Conservation (phyloP, 371 early-diverging fungal species). For the Dichotomocladium elegans region DNA sequence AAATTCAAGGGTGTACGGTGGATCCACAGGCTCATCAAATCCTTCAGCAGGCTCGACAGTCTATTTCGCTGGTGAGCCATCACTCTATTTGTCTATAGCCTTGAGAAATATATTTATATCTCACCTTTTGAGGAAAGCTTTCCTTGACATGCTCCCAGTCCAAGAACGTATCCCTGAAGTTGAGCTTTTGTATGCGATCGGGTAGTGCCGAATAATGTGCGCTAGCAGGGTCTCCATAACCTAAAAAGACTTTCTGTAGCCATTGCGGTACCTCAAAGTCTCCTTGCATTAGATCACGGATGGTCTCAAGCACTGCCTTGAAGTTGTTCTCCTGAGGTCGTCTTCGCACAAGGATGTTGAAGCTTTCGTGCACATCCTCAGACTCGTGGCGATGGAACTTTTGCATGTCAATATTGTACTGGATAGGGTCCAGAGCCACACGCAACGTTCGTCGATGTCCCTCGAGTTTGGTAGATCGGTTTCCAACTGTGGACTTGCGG, state of each 20-base stretch:
- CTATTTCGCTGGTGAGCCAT: background rate
- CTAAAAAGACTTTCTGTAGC: conserved; percentile 85
- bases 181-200: conserved; percentile 47
- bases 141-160: conserved; percentile 73
- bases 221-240: conserved; percentile 88
- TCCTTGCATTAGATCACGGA: conserved; percentile 81
- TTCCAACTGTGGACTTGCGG: conserved; percentile 34
- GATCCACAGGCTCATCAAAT: conserved; percentile 16
- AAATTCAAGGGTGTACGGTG: conserved; percentile 66
- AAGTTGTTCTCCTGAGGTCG: conserved; percentile 90
- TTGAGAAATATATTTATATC: no score
- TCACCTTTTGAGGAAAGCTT: conserved; percentile 56
- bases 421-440: conserved; percentile 82
- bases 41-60: conserved; percentile 23
- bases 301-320: conserved; percentile 84
- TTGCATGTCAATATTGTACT: conserved; percentile 57
- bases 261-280: conserved; percentile 84
- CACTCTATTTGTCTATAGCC: no score
- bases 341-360: conserved; percentile 88
- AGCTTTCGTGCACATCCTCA: conserved; percentile 69
- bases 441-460: conserved; percentile 66
- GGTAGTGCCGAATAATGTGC: conserved; percentile 66
- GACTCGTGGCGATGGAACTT: conserved; percentile 17
- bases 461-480: conserved; percentile 33
- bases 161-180: conserved; percentile 87